Base-by-base conservation (phyloP, 2,329 filamentous ascomycete species). In the Ceratocystis diversiconidia region DNA sequence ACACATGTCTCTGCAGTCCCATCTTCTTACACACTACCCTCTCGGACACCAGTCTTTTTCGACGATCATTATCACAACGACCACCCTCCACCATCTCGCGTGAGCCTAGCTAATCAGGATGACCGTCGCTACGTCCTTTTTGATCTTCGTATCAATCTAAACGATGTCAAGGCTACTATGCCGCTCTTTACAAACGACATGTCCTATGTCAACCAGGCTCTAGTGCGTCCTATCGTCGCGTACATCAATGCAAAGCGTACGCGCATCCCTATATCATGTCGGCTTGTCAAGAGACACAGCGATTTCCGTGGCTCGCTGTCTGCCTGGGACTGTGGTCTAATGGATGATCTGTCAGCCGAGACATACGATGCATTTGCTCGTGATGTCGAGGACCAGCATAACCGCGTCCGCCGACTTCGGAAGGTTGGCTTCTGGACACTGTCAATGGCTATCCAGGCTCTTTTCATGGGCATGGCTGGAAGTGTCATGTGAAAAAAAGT, bases 291-390 rank as follows among this genome's bases (percentile, higher is more conserved):
- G 78, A 85, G 86, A 5, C 82, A 86, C 19, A 82, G 82, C 67
- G 94, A 99, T 73, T 99, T 99, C 72, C 90, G 97, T 74, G 94
- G 94, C 43, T 89, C 88, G 70, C 97, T 94, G 94, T 92, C 92
- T 2, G 82, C 95, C 32, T 97, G 89, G 73, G 94, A 99, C 75
- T 94, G 89, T 71, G 92, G 91, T 1, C 78, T 99, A 64, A 90
- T 97, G 87, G 90, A 95, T 72, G 94, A 99, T 75, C 78, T 95
- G 68, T 92, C 89, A 5, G 90, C 88, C 69, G 94, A 96, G 81
- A 91, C 91, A 63, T 99, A 99, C 74, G 85, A 92, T 71, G 94
- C 94, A 0, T 97, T 99, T 75, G 91, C 91, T 46, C 85, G 85
- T 69, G 90, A 96, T 74, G 90, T 99, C 41, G 86, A 91, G 69